phyloP scores from a whole-genome alignment of 352 stramenopile genomes.

The Phytophthora crassamura region DNA sequence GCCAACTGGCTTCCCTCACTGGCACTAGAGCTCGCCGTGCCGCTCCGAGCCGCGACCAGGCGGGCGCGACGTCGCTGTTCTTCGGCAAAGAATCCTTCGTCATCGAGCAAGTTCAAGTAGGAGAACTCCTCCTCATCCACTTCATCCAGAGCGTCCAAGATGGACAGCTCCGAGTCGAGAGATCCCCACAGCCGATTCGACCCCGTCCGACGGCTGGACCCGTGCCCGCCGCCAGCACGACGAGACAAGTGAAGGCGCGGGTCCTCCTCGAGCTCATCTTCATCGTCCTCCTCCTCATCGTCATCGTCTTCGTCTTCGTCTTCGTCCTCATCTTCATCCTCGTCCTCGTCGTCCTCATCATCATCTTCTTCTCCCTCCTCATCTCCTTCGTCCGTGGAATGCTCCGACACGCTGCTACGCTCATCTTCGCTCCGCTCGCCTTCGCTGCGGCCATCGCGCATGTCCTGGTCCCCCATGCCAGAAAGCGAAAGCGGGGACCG shows the following conservation, averaged over 20 bases:
- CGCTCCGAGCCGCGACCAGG: constrained; percentile 30
- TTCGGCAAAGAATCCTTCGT: constrained; percentile 64
- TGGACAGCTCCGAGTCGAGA: constrained; percentile 73
- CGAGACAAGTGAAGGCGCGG: constrained; percentile 62
- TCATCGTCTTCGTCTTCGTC: constrained; percentile 68
- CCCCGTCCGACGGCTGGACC: constrained; percentile 39
- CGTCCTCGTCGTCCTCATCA: constrained; percentile 69
- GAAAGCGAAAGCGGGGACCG: constrained; percentile 46
- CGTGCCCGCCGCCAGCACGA: constrained; percentile 34
- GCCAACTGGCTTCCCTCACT: constrained; percentile 19
- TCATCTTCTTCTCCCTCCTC: constrained; percentile 62
- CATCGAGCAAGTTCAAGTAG: constrained; percentile 77
- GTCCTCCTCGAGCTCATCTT: constrained; percentile 70
- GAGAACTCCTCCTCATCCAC: constrained; percentile 88
- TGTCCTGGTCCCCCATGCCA: constrained; percentile 59
- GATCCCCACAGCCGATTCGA: constrained; percentile 69
- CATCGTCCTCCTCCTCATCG: constrained; percentile 53
- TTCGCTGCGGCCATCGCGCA: constrained; percentile 60
- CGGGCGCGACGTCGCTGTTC: constrained; percentile 59
- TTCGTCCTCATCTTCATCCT: constrained; percentile 68
- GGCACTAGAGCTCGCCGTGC: constrained; percentile 12
- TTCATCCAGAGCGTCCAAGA: constrained; percentile 80
- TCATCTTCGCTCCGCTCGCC: constrained; percentile 56
- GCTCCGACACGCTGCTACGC: constrained; percentile 61
- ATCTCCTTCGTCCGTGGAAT: constrained; percentile 58